Evolutionary conservation across 2,329 filamentous ascomycete species (phyloP).

Genomic region (Epichloe uncinata): DNA sequence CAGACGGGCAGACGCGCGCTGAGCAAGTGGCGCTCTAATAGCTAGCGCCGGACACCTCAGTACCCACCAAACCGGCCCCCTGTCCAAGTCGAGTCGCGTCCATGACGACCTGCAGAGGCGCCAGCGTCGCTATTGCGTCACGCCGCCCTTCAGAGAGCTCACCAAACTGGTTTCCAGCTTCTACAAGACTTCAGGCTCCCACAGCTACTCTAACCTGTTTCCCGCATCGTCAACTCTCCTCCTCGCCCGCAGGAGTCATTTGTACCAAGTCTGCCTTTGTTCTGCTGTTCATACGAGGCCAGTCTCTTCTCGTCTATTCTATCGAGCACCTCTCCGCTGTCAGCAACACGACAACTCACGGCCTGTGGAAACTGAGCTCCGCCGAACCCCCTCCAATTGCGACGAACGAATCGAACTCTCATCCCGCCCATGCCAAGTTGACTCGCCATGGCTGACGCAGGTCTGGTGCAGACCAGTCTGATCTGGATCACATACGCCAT

Average conservation of each 20-base stretch:
- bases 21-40: not conserved
- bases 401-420: not conserved
- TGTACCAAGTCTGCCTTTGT: too few relatives aligned
- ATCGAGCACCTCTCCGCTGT: not conserved
- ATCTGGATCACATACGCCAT: slow-evolving; percentile 93
- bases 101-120: slow-evolving; percentile 1
- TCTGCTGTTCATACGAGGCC: too few relatives aligned
- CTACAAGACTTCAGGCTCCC: not conserved
- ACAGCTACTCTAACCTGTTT: not conserved
- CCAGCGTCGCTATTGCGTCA: slow-evolving; percentile 9
- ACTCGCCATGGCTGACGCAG: slow-evolving; percentile 29
- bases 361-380: not conserved
- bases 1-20: too few relatives aligned
- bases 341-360: too few relatives aligned
- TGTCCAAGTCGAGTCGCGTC: too few relatives aligned
- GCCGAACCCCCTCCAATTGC: not conserved
- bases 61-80: too few relatives aligned
- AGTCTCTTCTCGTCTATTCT: not conserved
- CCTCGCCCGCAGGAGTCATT: too few relatives aligned
- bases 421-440: not conserved
- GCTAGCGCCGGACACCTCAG: not conserved
- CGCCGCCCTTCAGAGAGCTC: not conserved
- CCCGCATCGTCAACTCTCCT: too few relatives aligned
- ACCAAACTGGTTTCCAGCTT: slow-evolving; percentile 2
- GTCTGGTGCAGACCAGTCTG: slow-evolving; percentile 70